Evolutionary conservation across 768 basidiomycete species (phyloP).

Genomic region (Lanmaoa rubissima): DNA sequence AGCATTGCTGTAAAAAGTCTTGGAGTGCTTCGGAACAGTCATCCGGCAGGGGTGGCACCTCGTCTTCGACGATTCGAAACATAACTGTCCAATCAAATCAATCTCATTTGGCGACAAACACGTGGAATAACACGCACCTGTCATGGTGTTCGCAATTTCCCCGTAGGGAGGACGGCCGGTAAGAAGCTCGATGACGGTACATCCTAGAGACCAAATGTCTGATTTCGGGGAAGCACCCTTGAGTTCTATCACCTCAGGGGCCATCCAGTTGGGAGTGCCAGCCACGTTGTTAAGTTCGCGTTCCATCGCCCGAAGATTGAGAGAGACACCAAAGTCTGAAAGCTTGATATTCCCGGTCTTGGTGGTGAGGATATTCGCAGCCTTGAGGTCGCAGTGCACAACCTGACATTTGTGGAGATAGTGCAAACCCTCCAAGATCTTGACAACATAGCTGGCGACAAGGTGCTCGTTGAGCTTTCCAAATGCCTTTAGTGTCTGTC

Average conservation of each 20-base stretch:
- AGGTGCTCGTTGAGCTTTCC: conserved; percentile 91
- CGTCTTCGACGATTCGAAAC: conserved; percentile 96
- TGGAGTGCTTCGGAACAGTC: conserved; percentile 70
- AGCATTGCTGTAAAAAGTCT: conserved; percentile 85
- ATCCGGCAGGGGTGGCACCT: conserved; percentile 82
- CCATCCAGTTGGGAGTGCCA: conserved; percentile 99
- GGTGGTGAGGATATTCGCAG: conserved; percentile 97
- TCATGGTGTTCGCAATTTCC: conserved; percentile 87
- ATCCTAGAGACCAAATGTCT: conserved; percentile 95
- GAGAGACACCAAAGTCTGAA: conserved; percentile 95
- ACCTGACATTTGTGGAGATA: conserved; percentile 90
- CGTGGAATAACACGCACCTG: conserved; percentile 51
- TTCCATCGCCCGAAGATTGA: conserved; percentile 90
- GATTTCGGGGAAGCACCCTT: conserved; percentile 91
- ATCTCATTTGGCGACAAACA: neutral
- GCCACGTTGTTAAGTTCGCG: conserved; percentile 81
- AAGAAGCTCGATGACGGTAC: conserved; percentile 91
- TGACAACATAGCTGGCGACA: conserved; percentile 90
- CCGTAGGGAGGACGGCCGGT: conserved; percentile 92
- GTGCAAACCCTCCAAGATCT: conserved; percentile 93
- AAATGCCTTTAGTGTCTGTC: conserved; percentile 89
- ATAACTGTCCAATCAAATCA: conserved; percentile 57
- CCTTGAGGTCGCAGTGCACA: conserved; percentile 97
- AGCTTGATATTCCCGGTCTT: conserved; percentile 98
- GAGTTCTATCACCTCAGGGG: conserved; percentile 94